These are phyloP conservation scores for Globisporangium cystogenes DNA, from an alignment of 352 stramenopile genomes.

Conservation along the genomic window DNA sequence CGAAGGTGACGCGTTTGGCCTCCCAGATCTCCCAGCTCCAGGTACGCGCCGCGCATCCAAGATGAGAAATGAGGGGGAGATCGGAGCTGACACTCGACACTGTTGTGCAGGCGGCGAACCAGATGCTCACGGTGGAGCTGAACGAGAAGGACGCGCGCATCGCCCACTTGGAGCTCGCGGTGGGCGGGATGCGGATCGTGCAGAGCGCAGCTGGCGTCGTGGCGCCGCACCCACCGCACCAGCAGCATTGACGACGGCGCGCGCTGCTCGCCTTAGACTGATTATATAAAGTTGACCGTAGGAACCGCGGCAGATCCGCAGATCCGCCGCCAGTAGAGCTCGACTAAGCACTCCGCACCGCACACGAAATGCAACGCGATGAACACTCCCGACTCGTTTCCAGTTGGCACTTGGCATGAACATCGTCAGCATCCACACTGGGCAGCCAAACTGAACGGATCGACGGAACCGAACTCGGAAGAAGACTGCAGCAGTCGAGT, in stretches of 20 bases:
- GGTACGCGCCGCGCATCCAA: conserved; percentile 4
- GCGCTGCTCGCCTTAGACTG: not conserved
- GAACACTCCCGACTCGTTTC: not conserved
- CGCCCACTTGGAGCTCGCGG: conserved; percentile 43
- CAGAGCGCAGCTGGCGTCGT: conserved; percentile 6
- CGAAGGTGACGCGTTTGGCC: conserved; percentile 18
- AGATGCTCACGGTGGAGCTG: conserved; percentile 30
- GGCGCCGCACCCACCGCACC: not conserved
- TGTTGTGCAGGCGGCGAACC: conserved; percentile 25
- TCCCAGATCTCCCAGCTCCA: conserved; percentile 34
- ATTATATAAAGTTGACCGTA: conserved; percentile 1
- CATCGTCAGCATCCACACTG: no score
- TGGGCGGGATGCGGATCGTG: conserved; percentile 35
- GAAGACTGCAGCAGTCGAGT: not conserved
- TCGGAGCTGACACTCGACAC: not conserved
- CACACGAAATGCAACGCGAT: conserved; percentile 1
- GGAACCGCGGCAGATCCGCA: not conserved
- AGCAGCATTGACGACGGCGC: not conserved
- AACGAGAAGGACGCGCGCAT: conserved; percentile 38
- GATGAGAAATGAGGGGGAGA: no score
- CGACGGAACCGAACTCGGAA: not conserved
- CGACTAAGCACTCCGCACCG: not conserved
- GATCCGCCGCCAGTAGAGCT: not conserved
- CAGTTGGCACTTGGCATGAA: not conserved
- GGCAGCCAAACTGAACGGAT: not conserved